These are phyloP conservation scores for Sporisorium reilianum DNA, from an alignment of 1,284 basidiomycete genomes.

Conservation along the genomic window DNA sequence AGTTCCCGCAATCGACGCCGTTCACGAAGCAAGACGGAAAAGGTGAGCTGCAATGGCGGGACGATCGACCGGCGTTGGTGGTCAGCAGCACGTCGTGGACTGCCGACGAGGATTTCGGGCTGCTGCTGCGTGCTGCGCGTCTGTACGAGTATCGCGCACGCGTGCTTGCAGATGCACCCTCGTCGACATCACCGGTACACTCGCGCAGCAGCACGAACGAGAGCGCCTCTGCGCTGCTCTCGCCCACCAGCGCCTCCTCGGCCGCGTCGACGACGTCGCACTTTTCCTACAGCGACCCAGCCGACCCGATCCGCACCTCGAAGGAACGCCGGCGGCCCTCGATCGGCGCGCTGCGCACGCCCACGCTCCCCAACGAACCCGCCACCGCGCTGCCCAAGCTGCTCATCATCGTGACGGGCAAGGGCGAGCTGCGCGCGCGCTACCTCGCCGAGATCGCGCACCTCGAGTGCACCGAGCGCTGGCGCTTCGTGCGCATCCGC, in stretches of 20 bases:
- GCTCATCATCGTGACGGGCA: slow-evolving; percentile 89
- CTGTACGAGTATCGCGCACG: slow-evolving; percentile 77
- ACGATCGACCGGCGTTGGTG: slow-evolving; percentile 80
- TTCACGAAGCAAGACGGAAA: slow-evolving; percentile 28
- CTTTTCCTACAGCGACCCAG: neutral
- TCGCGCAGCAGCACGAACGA: slow-evolving; percentile 31
- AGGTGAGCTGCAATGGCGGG: slow-evolving; percentile 17
- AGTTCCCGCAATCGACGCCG: slow-evolving; percentile 29
- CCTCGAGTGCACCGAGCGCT: slow-evolving; percentile 77
- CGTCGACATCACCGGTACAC: slow-evolving; percentile 12
- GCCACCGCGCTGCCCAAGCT: slow-evolving; percentile 51
- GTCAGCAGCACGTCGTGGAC: slow-evolving; percentile 98
- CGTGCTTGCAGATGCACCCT: slow-evolving; percentile 9
- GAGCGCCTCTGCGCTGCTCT: slow-evolving; percentile 11
- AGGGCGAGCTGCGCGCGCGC: slow-evolving; percentile 80
- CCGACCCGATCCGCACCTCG: slow-evolving; percentile 14
- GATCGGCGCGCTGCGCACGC: slow-evolving; percentile 23
- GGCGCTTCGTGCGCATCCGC: slow-evolving; percentile 81
- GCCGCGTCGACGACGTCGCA: slow-evolving; percentile 12
- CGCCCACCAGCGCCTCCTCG: slow-evolving; percentile 29
- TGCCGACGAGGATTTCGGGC: slow-evolving; percentile 91
- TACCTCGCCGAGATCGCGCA: slow-evolving; percentile 79
- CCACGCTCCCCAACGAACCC: slow-evolving; percentile 39
- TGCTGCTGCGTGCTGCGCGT: slow-evolving; percentile 73
- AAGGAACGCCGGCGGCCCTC: slow-evolving; percentile 45